These are phyloP conservation scores for Aspergillus bombycis DNA, from an alignment of 2,329 filamentous ascomycete genomes.

Conservation along the genomic window DNA sequence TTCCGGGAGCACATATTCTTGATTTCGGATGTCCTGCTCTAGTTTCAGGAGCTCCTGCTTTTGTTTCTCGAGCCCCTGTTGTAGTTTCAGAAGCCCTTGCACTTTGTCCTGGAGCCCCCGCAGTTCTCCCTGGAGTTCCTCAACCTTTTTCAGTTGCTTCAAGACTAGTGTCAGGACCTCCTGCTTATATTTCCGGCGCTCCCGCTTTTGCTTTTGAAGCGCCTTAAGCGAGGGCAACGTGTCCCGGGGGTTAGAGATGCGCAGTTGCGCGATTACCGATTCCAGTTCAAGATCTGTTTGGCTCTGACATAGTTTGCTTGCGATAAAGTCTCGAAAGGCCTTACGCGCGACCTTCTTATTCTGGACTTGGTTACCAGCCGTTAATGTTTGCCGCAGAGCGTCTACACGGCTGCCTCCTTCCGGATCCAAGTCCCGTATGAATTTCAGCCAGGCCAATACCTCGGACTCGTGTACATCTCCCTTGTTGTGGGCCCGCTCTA, in stretches of 20 bases:
- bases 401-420: neutral
- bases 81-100: too few relatives aligned
- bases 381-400: neutral
- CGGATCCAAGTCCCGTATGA: neutral
- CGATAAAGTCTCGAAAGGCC: neutral
- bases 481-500: neutral
- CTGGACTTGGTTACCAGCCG: neutral
- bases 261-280: neutral
- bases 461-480: neutral
- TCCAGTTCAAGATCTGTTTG: neutral
- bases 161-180: too few relatives aligned
- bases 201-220: too few relatives aligned
- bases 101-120: too few relatives aligned
- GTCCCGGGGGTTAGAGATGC: neutral
- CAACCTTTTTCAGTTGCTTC: too few relatives aligned
- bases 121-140: too few relatives aligned
- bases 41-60: too few relatives aligned
- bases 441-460: neutral
- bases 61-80: too few relatives aligned
- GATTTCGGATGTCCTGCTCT: too few relatives aligned
- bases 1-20: too few relatives aligned
- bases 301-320: neutral
- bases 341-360: neutral
- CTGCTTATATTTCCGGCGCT: too few relatives aligned
- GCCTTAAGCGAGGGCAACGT: neutral